phyloP scores from a whole-genome alignment of 2,329 filamentous ascomycete genomes.

The Ophiostoma quercus region DNA sequence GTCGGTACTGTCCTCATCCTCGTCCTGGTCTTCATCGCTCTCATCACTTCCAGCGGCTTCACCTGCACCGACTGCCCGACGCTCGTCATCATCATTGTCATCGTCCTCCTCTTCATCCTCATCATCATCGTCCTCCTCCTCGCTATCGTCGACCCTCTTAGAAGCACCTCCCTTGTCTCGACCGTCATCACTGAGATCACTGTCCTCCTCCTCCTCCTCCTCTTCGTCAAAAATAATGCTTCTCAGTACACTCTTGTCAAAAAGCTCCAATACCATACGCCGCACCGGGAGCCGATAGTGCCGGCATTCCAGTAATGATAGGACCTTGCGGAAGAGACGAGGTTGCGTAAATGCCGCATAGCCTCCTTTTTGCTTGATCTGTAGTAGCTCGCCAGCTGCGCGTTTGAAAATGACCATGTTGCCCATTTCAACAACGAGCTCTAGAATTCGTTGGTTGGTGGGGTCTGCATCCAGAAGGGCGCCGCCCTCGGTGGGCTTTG shows the following conservation, averaged over 20 bases:
- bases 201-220: slow-evolving; percentile 45
- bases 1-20: background rate
- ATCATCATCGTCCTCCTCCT: slow-evolving; percentile 15
- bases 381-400: slow-evolving; percentile 72
- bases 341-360: slow-evolving; percentile 69
- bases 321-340: slow-evolving; percentile 75
- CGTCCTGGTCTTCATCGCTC: slow-evolving; percentile 14
- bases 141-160: slow-evolving; percentile 28
- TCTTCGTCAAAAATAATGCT: slow-evolving; percentile 79
- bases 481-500: slow-evolving; percentile 28
- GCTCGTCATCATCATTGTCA: slow-evolving; percentile 22
- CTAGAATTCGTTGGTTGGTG: slow-evolving; percentile 70
- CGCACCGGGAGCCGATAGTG: slow-evolving; percentile 83
- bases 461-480: slow-evolving; percentile 38
- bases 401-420: slow-evolving; percentile 91
- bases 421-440: slow-evolving; percentile 79
- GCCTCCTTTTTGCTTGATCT: slow-evolving; percentile 72
- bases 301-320: slow-evolving; percentile 79
- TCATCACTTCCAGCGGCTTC: background rate
- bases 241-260: slow-evolving; percentile 83
- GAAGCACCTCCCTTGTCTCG: slow-evolving; percentile 31
- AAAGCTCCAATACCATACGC: slow-evolving; percentile 86
- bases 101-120: slow-evolving; percentile 25
- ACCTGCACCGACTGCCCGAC: slow-evolving; percentile 20
- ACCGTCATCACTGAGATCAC: slow-evolving; percentile 39